Evolutionary conservation across 2,329 filamentous ascomycete species (phyloP), one percentile per base, ranked within the genome.

Genomic region (Diplodia mutila): DNA sequence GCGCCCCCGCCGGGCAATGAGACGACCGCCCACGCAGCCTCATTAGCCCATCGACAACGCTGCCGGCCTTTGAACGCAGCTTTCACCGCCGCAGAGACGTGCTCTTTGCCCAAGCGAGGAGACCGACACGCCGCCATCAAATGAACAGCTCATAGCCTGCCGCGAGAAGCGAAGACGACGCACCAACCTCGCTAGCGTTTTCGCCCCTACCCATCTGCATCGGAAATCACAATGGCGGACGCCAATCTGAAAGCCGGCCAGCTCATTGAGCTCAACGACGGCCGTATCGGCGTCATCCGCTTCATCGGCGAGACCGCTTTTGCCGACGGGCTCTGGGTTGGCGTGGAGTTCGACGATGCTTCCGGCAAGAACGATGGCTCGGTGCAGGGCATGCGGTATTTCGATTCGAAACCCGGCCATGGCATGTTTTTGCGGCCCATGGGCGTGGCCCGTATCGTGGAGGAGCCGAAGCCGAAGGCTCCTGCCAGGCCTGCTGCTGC

Each of bases 341-440:
- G 94, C 71, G 87, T 98, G 69, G 94, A 97, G 82, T 87, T 98
- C 67, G 89, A 93, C 64, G 90, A 92, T 55, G 84, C 89, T 65
- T 87, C 86, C 23, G 94, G 95, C 37, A 98, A 98, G 83, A 98
- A 98, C 74, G 93, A 98, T 84, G 94, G 94, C 71, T 90, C 91
- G 66, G 92, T 98, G 55, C 88, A 94, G 78, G 94, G 93, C 69
- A 87, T 92, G 76, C 85, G 92, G 23, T 98, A 98, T 77, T 98
- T 97, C 73, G 88, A 94, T 61, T 98, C 94, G 72, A 78, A 84
- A 59, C 80, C 83, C 53, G 80, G 85, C 76, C 79, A 90, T 86
- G 87, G 92, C 84, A 95, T 99, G 88, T 98, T 99, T 75, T 87
- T 97, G 66, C 87, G 92, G 70, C 89, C 92, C 34, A 82, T 86